Conservation (phyloP, 768 basidiomycete genomes). For the Ramaria rubella region DNA sequence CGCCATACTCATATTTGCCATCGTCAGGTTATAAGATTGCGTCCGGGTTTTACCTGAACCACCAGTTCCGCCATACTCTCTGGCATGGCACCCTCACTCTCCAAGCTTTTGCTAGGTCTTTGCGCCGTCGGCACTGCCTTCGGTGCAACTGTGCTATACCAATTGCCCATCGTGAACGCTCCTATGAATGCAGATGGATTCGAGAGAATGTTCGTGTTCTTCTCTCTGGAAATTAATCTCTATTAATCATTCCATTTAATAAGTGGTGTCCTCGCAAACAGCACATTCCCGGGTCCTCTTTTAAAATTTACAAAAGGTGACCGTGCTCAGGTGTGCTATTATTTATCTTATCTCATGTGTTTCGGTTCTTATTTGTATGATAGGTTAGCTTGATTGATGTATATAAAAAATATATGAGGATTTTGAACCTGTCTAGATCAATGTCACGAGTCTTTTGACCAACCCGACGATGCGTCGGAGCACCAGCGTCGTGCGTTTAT, state of each 20-base stretch:
- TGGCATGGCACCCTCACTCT: not conserved
- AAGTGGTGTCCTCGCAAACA: slow-evolving; percentile 37
- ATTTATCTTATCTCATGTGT: not conserved
- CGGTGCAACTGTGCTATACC: slow-evolving; percentile 1
- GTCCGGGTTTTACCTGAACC: too few species aligned
- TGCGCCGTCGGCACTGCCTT: not conserved
- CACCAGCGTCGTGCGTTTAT: slow-evolving; percentile 33
- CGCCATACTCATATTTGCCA: too few species aligned
- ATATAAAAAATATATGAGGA: not conserved
- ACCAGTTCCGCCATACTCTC: too few species aligned
- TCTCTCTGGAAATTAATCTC: not conserved
- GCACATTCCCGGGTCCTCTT: slow-evolving; percentile 33
- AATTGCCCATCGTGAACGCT: slow-evolving; percentile 34
- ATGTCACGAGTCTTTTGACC: slow-evolving; percentile 29
- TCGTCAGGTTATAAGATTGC: too few species aligned
- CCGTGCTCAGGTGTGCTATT: slow-evolving; percentile 20
- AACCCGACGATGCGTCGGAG: slow-evolving; percentile 28
- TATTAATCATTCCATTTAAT: not conserved
- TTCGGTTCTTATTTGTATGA: not conserved
- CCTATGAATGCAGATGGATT: slow-evolving; percentile 38
- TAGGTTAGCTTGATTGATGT: not conserved
- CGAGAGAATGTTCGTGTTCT: slow-evolving; percentile 18
- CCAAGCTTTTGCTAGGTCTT: not conserved
- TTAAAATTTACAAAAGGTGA: slow-evolving; percentile 39
- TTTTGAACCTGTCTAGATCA: slow-evolving; percentile 25